Evolutionary conservation across 148 eudicot genomes (phyloP), one percentile per base, ranked within the genome.

Genomic region (Spergularia bocconei): DNA sequence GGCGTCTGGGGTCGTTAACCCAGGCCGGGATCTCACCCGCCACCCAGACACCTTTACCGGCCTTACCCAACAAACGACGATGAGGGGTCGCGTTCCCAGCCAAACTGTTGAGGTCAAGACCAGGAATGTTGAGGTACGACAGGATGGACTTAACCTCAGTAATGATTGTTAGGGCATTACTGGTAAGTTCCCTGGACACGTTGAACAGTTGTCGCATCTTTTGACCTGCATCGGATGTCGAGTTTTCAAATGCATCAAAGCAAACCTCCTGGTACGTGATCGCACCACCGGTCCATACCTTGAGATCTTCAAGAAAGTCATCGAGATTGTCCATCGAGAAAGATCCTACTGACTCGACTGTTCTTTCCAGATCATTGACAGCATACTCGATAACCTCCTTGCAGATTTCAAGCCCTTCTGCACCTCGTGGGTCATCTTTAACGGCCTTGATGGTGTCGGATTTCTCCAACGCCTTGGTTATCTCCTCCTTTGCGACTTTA

Each of bases 221-320:
- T 10, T 78, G 69, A 0, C 90, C 97, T 9, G 87, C 82, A 13
- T 85, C 84, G 2, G 86, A 79, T 0, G 86, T 83, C 0, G 86
- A 79, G 78, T 89, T 88, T 78, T 86, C 88, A 29, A 91, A 91
- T 0, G 86, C 90, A n/a, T 91, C 93, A 19, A 86, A 69, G 57
- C 97, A 91, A 8, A 87, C 89, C n/a, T 89, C 87, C 33, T 91
- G 90, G 68, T 80, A 85, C 0, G 97, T 89, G 16, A 85, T 66
- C 41, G 87, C 85, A 2, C 85, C 91, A 58, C 90, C 84, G 5
- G 84, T 70, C 97, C 96, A 91, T 6, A 87, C 73, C 76, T 84
- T 86, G 15, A 91, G 71, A 29, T 91, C 96, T 16, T 72, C 85
- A 3, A 85, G 59, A 63, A 84, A 82, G n/a, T 72, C 79, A 17